Base-by-base conservation (phyloP, 1,139 yeast genomes). In the Geotrichum australiense region DNA sequence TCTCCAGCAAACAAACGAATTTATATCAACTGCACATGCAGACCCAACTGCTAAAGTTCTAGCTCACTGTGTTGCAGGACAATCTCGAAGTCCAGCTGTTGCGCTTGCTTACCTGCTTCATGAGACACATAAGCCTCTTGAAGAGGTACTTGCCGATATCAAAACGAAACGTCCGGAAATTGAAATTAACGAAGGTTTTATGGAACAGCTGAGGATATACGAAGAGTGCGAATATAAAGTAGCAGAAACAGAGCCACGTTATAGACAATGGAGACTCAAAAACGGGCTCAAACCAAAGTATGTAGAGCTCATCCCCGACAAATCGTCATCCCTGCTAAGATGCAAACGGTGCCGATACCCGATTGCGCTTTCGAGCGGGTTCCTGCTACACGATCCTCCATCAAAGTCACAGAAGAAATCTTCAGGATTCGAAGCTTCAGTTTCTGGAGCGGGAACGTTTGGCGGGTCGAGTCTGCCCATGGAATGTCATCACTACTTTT, bases 401-500 rank as follows among this genome's bases (percentile, higher is more conserved):
- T 10, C 12, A 10, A n/a, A n/a, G n/a, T n/a, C n/a, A n/a, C n/a
- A n/a, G n/a, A 19, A 15, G n/a, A 31, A 31, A 14, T 20, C n/a
- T 20, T 19, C 35, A 11, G 7, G 24, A 5, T 10, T 5, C 14
- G 16, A 14, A 14, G 27, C 31, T 11, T 18, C 33, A 15, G 21
- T 6, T 24, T 22, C 15, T 11, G 25, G 15, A 16, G 56, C 59
- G 52, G 50, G 48, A 16, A 10, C 14, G 25, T 66, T 72, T 1
- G 47, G 58, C 15, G 63, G 67, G 0, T 61, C 70, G 52, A 74
- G 65, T 4, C 70, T 82, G 31, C 73, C 83, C 18, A 64, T 70
- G 10, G 89, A 82, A 2, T 91, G 98, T 59, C 82, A 94, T n/a
- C 96, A 89, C 58, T 83, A 73, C 58, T 78, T 86, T 52, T 69